Conservation (phyloP, 106 monocot species). For the Gastrodia elata region DNA sequence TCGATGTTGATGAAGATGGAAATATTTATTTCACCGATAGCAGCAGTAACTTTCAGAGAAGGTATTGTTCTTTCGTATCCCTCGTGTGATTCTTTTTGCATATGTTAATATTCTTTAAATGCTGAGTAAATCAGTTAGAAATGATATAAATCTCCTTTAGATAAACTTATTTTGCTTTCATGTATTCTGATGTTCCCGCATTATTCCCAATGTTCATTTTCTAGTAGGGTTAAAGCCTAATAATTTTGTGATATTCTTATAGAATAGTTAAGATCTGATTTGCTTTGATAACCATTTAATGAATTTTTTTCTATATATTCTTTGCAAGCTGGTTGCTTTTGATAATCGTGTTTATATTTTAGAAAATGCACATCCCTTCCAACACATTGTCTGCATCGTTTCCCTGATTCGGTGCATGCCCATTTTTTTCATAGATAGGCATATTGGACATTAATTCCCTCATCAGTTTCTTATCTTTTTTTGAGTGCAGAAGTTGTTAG, state of each 20-base stretch:
- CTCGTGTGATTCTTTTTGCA: not conserved
- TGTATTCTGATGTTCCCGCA: not conserved
- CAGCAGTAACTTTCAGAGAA: conserved; percentile 55
- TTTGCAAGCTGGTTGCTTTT: not conserved
- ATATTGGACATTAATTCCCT: not conserved
- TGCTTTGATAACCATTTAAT: not conserved
- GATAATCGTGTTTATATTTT: not conserved
- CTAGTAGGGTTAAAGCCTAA: too few species aligned
- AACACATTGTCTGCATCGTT: not conserved
- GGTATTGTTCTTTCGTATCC: conserved; percentile 24
- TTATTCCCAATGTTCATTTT: not conserved
- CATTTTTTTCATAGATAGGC: not conserved
- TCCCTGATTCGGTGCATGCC: not conserved
- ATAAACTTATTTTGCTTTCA: not conserved
- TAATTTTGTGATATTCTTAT: too few species aligned
- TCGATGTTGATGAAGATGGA: conserved; percentile 53
- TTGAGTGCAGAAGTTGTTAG: too few species aligned
- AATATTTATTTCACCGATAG: conserved; percentile 67
- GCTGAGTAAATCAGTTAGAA: not conserved
- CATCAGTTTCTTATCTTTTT: not conserved
- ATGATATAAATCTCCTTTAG: not conserved
- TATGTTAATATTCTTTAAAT: not conserved
- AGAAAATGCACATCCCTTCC: not conserved
- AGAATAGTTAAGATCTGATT: not conserved
- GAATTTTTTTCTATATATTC: not conserved